Evolutionary conservation across 768 basidiomycete genomes (phyloP).

Genomic region (Amanita molliuscula): DNA sequence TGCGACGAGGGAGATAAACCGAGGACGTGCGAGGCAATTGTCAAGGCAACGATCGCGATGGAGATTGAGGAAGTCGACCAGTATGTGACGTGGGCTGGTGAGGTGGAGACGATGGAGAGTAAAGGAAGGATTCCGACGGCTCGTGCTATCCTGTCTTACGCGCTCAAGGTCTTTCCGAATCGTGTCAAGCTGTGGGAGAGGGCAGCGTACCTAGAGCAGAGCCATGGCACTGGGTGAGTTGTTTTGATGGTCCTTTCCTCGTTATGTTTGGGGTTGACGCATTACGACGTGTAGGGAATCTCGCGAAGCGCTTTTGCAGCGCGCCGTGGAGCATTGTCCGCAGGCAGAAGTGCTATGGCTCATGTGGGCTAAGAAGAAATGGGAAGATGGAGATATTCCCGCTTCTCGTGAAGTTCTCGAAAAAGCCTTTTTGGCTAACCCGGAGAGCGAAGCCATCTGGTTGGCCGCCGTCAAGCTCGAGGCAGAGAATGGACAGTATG

Average conservation of each 20-base stretch:
- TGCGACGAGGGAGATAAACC: constrained; percentile 82
- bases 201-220: constrained; percentile 90
- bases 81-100: constrained; percentile 81
- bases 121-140: constrained; percentile 74
- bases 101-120: constrained; percentile 75
- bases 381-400: constrained; percentile 74
- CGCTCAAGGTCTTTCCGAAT: constrained; percentile 86
- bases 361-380: constrained; percentile 97
- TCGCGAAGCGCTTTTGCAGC: constrained; percentile 68
- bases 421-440: constrained; percentile 87
- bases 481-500: constrained; percentile 88
- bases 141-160: constrained; percentile 82
- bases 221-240: constrained; percentile 67
- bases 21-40: constrained; percentile 86
- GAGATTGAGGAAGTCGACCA: constrained; percentile 94
- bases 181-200: constrained; percentile 77
- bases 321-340: constrained; percentile 85
- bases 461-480: constrained; percentile 95
- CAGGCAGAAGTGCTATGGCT: constrained; percentile 96
- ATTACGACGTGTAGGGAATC: constrained; percentile 41
- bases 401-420: constrained; percentile 87
- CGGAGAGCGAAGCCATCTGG: constrained; percentile 97
- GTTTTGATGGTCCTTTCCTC: background rate
- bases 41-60: constrained; percentile 89
- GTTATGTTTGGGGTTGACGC: background rate